Base-by-base conservation (phyloP, 345 rosid genomes). In the Brassica incana region DNA sequence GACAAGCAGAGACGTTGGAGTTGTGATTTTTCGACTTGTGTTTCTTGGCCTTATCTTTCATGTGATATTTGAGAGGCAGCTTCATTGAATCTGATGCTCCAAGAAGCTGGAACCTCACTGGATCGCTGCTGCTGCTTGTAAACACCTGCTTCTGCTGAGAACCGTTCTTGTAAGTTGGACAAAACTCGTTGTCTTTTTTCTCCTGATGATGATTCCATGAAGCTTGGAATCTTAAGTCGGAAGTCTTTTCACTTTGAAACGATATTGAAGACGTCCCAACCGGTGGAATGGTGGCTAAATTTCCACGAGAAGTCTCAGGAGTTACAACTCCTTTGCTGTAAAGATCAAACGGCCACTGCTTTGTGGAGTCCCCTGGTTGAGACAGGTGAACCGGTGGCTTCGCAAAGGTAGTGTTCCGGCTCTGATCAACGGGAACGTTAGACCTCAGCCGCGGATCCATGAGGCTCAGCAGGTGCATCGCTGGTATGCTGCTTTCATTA, bases 391-490 rank as follows among this genome's bases (percentile, higher is more conserved):
- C 83, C 58, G 80, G 78, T 65, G 83, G 78, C 64, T 84, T 85
- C 10, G 77, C 69, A 67, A 86, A 77, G 77, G 84, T 82, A 14
- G 84, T 73, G 68, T 80, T 80, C 68, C 40, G 82, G 76, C 83
- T 84, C 69, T 83, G 71, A 78, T 83, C 82, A 66, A 77, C 50
- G 30, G 85, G 88, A 50, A 78, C 76, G 78, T 86, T 86, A 32
- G 97, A 87, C 32, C 63, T 81, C 50, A 84, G 50, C 78, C 92
- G 85, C 23, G 92, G 94, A 85, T 91, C 91, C 97, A 94, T 89
- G 59, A 94, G 97, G 83, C 97, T 91, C 29, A 93, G 95, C 76
- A 93, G 83, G 85, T 91, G 95, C 93, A 94, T 88, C 8, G 97
- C 98, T 20, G 98, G 88, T 77, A 91, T 91, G 77, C 88, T 72